These are phyloP conservation scores for Yamadazyma paraphyllophila DNA, from an alignment of 805 yeast genomes.

Conservation along the genomic window DNA sequence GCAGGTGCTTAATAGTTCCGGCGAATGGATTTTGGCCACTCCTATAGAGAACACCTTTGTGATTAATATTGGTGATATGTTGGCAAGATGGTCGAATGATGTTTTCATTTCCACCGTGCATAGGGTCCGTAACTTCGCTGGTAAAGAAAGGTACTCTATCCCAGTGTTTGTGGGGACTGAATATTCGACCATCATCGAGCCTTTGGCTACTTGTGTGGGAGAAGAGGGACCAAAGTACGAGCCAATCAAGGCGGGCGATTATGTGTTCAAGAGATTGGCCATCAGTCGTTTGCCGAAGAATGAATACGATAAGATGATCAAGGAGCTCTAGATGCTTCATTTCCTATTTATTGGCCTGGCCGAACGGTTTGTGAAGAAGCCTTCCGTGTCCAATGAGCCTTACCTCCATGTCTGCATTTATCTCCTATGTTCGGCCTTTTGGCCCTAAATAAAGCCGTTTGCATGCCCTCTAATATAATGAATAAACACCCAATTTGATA, in stretches of 20 bases:
- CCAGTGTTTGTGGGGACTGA: slow-evolving; percentile 15
- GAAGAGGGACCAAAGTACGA: slow-evolving; percentile 11
- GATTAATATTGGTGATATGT: slow-evolving; percentile 15
- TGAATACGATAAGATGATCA: slow-evolving; percentile 13
- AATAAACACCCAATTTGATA: too few species aligned
- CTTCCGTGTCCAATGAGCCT: too few species aligned
- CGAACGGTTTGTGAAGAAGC: too few species aligned
- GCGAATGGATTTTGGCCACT: slow-evolving; percentile 14
- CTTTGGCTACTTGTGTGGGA: slow-evolving; percentile 12
- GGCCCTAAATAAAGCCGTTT: too few species aligned
- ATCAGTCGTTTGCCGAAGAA: slow-evolving; percentile 10
- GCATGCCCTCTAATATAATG: too few species aligned
- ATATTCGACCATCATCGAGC: slow-evolving; percentile 12
- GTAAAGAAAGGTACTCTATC: slow-evolving; percentile 14
- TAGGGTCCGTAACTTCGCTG: slow-evolving; percentile 11
- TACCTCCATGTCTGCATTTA: too few species aligned
- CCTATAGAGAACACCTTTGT: slow-evolving; percentile 13
- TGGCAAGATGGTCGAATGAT: slow-evolving; percentile 16
- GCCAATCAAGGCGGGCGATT: slow-evolving; percentile 15
- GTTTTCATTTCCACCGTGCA: slow-evolving; percentile 15
- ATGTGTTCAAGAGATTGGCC: slow-evolving; percentile 14
- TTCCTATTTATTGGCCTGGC: too few species aligned
- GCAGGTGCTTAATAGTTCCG: slow-evolving; percentile 12
- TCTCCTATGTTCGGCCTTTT: too few species aligned
- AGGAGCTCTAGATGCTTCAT: slow-evolving; percentile 5